Evolutionary conservation across 2,329 filamentous ascomycete genomes (phyloP).

Genomic region (Verticillium tricorpus): DNA sequence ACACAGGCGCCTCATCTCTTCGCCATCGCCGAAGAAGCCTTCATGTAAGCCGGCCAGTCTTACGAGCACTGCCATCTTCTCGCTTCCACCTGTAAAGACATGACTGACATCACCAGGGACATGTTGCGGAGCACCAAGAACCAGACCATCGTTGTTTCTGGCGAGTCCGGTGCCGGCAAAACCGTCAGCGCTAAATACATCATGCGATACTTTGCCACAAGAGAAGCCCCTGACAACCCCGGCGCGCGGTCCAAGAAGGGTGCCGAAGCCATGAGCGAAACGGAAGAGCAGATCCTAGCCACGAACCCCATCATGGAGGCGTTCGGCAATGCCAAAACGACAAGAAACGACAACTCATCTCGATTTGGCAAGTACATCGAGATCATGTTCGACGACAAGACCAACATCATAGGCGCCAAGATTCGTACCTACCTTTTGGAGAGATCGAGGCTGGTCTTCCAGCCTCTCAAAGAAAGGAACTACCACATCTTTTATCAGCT

Average conservation of each 20-base stretch:
- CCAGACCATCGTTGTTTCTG: constrained; percentile 98
- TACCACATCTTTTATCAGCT: constrained; percentile 99
- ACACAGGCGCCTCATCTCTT: constrained; percentile 98
- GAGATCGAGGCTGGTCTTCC: constrained; percentile 92
- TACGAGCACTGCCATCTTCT: not conserved
- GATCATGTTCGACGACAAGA: constrained; percentile 96
- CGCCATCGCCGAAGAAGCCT: constrained; percentile 97
- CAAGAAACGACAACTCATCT: constrained; percentile 97
- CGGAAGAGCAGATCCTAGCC: constrained; percentile 95
- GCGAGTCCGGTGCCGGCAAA: constrained; percentile 97
- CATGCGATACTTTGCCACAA: constrained; percentile 98
- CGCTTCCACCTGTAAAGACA: not conserved
- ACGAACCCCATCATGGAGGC: constrained; percentile 99
- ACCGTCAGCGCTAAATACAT: constrained; percentile 99
- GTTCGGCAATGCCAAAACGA: constrained; percentile 99
- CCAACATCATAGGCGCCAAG: constrained; percentile 95
- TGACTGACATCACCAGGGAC: constrained; percentile 60
- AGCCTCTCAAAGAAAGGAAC: constrained; percentile 94
- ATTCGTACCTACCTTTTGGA: constrained; percentile 95
- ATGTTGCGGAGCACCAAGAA: constrained; percentile 96
- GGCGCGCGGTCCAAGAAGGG: constrained; percentile 72
- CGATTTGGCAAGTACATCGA: constrained; percentile 99
- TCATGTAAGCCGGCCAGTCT: constrained; percentile 59
- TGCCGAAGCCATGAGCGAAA: constrained; percentile 85
- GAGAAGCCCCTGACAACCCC: constrained; percentile 87